Evolutionary conservation across 2,329 filamentous ascomycete species (phyloP).

Genomic region (Drechslerella dactyloides): DNA sequence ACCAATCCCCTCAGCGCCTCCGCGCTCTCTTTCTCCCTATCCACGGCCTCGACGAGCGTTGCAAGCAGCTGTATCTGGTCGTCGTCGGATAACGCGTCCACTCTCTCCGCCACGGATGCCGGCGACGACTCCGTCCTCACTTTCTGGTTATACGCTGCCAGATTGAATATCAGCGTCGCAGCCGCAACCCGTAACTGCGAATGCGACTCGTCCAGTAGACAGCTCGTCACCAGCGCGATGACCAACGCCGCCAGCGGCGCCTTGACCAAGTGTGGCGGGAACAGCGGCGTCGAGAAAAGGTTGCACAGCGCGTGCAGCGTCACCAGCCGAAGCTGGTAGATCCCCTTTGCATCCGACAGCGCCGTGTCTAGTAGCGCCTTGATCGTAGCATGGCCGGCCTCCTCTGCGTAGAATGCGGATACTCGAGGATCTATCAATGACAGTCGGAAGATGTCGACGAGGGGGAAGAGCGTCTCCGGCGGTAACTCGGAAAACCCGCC

Average conservation of each 20-base stretch:
- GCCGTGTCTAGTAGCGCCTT: conserved; percentile 66
- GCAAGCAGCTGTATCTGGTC: conserved; percentile 83
- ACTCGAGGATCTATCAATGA: conserved; percentile 78
- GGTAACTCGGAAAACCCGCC: conserved; percentile 66
- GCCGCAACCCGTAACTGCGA: conserved; percentile 79
- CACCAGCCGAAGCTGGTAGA: conserved; percentile 80
- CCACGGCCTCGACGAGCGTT: conserved; percentile 76
- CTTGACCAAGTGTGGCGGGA: conserved; percentile 68
- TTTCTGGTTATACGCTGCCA: conserved; percentile 73
- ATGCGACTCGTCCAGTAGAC: conserved; percentile 78
- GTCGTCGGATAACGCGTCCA: conserved; percentile 68
- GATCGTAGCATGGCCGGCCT: conserved; percentile 69
- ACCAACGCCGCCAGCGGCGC: conserved; percentile 66
- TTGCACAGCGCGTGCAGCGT: conserved; percentile 85
- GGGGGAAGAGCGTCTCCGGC: conserved; percentile 73
- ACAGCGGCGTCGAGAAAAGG: conserved; percentile 77
- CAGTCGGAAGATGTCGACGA: conserved; percentile 83
- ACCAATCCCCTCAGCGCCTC: conserved; percentile 80
- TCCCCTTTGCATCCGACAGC: conserved; percentile 51
- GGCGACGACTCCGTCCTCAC: conserved; percentile 55
- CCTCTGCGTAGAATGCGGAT: conserved; percentile 81
- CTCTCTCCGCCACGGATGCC: conserved; percentile 64
- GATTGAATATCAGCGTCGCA: conserved; percentile 81
- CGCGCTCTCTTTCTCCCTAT: conserved; percentile 61
- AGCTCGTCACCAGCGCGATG: conserved; percentile 74